A percentile compares a stretch with the other conserved stretches of the same genome.
phyloP scores from a whole-genome alignment of 176 grass and related monocot genomes.

The Carex myosuroides region DNA sequence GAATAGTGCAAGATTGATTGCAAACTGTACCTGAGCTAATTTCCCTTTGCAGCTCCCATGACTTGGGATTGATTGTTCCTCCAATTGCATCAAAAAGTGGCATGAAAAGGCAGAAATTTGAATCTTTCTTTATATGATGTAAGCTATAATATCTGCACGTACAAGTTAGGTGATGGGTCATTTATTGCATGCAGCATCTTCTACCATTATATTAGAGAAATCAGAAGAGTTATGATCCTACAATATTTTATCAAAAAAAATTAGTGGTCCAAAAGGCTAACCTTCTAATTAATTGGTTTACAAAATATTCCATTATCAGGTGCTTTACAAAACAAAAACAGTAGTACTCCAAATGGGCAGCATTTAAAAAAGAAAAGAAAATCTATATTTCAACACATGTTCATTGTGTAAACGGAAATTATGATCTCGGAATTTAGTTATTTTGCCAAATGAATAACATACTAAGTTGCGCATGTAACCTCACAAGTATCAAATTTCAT shows the following conservation, averaged over 20 bases:
- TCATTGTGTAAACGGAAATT: background rate
- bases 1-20: background rate
- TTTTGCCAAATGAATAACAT: background rate
- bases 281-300: background rate
- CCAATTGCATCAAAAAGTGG: constrained; percentile 66
- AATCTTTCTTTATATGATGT: constrained; percentile 73
- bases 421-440: no score
- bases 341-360: background rate
- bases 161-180: background rate
- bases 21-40: constrained; percentile 39
- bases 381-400: background rate
- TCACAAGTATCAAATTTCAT: background rate
- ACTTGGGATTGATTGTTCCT: constrained; percentile 41
- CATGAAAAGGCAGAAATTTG: constrained; percentile 94
- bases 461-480: background rate
- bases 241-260: background rate
- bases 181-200: background rate
- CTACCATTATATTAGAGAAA: background rate
- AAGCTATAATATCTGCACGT: constrained; percentile 64
- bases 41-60: constrained; percentile 85
- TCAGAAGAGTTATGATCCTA: background rate
- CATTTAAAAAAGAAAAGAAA: background rate
- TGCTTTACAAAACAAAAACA: background rate
- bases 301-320: background rate
- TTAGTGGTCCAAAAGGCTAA: background rate